Percentiles rank a stretch among this genome's conserved stretches.
Conservation (phyloP, 768 basidiomycete species). For the Mycena capillaripes region DNA sequence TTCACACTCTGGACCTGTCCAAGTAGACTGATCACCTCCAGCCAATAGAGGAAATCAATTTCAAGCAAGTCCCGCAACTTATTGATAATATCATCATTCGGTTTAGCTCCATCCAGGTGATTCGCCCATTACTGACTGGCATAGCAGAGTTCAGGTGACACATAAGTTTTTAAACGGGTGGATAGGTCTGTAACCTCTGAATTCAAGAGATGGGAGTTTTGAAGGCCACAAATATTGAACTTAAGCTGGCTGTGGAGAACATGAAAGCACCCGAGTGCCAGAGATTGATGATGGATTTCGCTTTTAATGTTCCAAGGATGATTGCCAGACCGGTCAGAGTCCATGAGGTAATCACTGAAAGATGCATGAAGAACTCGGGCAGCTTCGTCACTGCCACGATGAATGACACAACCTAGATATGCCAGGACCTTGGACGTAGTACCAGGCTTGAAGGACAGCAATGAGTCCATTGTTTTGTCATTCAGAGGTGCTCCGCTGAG, state of each 20-base stretch:
- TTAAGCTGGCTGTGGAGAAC: neutral
- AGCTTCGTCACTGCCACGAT: neutral
- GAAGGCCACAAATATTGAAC: neutral
- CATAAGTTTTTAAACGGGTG: no score
- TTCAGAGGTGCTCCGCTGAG: neutral
- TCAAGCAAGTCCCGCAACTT: neutral
- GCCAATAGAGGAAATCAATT: neutral
- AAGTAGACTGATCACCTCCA: neutral
- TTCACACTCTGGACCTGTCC: neutral
- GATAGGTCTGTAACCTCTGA: neutral
- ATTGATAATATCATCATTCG: no score
- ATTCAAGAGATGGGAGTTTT: slow-evolving; percentile 3
- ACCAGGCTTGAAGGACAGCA: neutral
- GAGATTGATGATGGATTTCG: neutral
- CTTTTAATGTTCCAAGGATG: neutral
- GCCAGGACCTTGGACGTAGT: neutral
- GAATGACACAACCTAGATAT: neutral
- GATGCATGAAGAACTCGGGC: neutral
- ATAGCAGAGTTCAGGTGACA: neutral
- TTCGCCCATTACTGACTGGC: neutral
- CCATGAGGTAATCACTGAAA: neutral
- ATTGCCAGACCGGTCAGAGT: neutral
- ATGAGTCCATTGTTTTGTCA: neutral
- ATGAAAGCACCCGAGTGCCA: neutral
- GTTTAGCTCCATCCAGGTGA: neutral